Evolutionary conservation across 371 early-diverging fungal genomes (phyloP), one percentile per base, ranked within the genome.

Genomic region (Apophysomyces sp.): DNA sequence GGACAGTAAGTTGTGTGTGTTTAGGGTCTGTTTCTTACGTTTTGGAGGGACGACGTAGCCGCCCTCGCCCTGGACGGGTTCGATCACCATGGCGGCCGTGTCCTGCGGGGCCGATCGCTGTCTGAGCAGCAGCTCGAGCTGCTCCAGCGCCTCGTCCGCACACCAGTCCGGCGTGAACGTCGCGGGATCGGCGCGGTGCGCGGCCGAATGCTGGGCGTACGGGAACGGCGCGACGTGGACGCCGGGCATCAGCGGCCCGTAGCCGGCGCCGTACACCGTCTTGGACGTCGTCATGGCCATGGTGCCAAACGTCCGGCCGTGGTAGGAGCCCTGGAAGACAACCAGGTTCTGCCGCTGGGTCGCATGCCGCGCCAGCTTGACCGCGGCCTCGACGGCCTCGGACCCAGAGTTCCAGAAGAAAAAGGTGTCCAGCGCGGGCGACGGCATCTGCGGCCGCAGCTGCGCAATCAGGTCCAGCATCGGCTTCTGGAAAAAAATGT

Each of bases 11-110:
- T 27, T 26, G 27, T 15, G 37, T n/a, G 27, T 2, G 26, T 21
- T 29, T 18, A 8, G 6, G 21, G 15, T 9, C 32, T n/a, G 32
- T 61, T 29, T 18, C 51, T 49, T 62, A 65, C 66, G 56, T 55
- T 34, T 21, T 6, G 86, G 81, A 4, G 89, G 85, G 52, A 71
- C 69, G 52, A 77, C 73, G 54, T 89, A 86, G 15, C 90, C 90
- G 44, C 91, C 91, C 63, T 90, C 91, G 55, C 89, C 86, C 61
- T 86, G 87, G 16, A 90, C 77, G 1, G 91, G 89, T 67, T 90
- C 91, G 26, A 90, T 74, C 27, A 90, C 73, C 52, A 88, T 58
- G 1, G 89, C 89, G 0, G 86, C 90, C 30, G 87, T 52, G 37
- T 62, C 62, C 24, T 57, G 30, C 3, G 62, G 55, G 1, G 66